Evolutionary conservation across 2,329 filamentous ascomycete genomes (phyloP), one percentile per base, ranked within the genome.

Genomic region (Colletotrichum somersetense): DNA sequence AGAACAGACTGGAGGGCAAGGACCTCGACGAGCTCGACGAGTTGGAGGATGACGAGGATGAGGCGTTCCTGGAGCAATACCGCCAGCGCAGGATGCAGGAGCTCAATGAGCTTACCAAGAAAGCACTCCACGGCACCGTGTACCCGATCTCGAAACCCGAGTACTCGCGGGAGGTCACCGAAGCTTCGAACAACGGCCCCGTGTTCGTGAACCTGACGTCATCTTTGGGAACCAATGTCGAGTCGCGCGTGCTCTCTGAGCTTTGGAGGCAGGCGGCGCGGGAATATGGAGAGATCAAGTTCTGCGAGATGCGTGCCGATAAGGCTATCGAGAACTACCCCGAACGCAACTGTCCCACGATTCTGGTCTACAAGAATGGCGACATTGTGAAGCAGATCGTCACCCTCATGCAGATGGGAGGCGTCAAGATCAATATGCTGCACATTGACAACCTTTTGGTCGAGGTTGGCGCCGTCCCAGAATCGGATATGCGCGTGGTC

Each of bases 271-370:
- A 95, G 78, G 88, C 96, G 52, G 96, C 96, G 0, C 84, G 83
- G 72, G 94, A 96, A 78, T 99, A 95, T 79, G 94, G 95, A 26
- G 96, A 99, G 75, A 86, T 99, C 81, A 99, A 99, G 83, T 99
- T 99, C 83, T 98, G 96, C 81, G 94, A 98, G 84, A 98, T 99
- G 76, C 89, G 92, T 76, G 96, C 92, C 8, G 91, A 94, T 79
- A 90, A 98, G 84, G 97, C 96, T 70, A 98, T 99, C 76, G 96
- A 98, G 81, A 94, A 94, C 52, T 99, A 99, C 81, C 96, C 96
- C 1, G 96, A 98, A 78, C 89, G 89, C 69, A 99, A 99, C 81
- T 97, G 95, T 70, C 96, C 96, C 1, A 99, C 96, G 0, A 94
- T 99, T 46, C 80, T 99, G 74, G 89, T 97, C 0, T 99, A 99